Evolutionary conservation across 2,329 filamentous ascomycete species (phyloP).

Genomic region (Phaeosphaeria sp.): DNA sequence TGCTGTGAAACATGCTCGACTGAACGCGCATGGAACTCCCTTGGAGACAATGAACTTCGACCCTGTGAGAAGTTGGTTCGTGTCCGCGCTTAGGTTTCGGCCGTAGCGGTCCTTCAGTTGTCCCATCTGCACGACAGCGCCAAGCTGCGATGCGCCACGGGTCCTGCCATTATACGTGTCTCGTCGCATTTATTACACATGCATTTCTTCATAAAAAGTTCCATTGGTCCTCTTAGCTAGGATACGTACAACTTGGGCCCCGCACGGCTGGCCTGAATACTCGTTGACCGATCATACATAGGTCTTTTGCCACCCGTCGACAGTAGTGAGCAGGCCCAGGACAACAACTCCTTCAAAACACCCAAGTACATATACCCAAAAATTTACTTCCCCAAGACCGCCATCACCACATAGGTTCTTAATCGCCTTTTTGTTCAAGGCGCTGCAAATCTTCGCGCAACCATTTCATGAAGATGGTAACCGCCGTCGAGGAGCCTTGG

Average conservation of each 20-base stretch:
- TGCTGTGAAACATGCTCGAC: no score
- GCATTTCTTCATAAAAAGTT: no score
- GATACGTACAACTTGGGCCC: not conserved
- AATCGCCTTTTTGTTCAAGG: no score
- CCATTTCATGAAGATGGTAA: not conserved
- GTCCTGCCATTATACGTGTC: no score
- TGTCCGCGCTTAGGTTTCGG: not conserved
- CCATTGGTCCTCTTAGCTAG: not conserved
- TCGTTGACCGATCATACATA: not conserved
- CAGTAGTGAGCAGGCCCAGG: not conserved
- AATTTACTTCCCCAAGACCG: no score
- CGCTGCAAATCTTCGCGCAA: not conserved
- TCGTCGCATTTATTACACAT: no score
- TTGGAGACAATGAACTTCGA: no score
- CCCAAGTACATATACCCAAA: not conserved
- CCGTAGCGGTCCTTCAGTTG: not conserved
- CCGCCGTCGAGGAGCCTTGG: constrained; percentile 30
- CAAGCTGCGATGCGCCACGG: no score
- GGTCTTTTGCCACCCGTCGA: not conserved
- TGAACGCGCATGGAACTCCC: no score
- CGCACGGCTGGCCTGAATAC: no score
- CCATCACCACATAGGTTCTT: no score
- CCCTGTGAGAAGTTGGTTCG: not conserved
- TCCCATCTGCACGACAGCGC: not conserved
- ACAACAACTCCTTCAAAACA: not conserved